Evolutionary conservation across 768 basidiomycete species (phyloP).

Genomic region (Cystofilobasidium bisporidii): DNA sequence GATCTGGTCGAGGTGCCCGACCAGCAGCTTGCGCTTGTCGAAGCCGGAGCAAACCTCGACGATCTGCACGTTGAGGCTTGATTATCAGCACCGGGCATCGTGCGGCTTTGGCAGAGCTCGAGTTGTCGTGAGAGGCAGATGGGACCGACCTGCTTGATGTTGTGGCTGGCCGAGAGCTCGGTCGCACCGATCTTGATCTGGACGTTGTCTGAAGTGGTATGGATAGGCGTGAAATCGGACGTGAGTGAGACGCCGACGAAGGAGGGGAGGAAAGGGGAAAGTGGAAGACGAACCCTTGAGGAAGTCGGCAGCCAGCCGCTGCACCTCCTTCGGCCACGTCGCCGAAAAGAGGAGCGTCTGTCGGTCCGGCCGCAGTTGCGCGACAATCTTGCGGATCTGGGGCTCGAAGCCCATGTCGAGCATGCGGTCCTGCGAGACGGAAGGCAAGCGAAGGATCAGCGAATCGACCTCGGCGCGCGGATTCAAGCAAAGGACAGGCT

Average conservation of each 20-base stretch:
- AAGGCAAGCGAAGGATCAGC: neutral
- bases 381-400: constrained; percentile 37
- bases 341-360: constrained; percentile 46
- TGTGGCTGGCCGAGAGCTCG: constrained; percentile 96
- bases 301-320: constrained; percentile 93
- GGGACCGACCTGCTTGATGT: constrained; percentile 92
- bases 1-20: constrained; percentile 94
- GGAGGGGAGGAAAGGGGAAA: neutral
- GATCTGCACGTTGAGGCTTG: too few species aligned
- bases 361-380: constrained; percentile 31
- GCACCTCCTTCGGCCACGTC: constrained; percentile 43
- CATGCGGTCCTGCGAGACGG: constrained; percentile 36
- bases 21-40: constrained; percentile 89
- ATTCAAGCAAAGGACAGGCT: constrained; percentile 26
- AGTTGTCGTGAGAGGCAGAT: too few species aligned
- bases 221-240: too few species aligned
- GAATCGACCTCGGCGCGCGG: neutral
- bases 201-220: constrained; percentile 88
- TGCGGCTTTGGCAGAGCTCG: too few species aligned
- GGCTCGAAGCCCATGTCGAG: constrained; percentile 43
- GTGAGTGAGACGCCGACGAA: too few species aligned
- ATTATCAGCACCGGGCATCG: too few species aligned
- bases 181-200: constrained; percentile 98
- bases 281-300: constrained; percentile 43
- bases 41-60: constrained; percentile 94